Evolutionary conservation across 2,329 filamentous ascomycete genomes (phyloP).

Genomic region (Grosmannia clavigera): DNA sequence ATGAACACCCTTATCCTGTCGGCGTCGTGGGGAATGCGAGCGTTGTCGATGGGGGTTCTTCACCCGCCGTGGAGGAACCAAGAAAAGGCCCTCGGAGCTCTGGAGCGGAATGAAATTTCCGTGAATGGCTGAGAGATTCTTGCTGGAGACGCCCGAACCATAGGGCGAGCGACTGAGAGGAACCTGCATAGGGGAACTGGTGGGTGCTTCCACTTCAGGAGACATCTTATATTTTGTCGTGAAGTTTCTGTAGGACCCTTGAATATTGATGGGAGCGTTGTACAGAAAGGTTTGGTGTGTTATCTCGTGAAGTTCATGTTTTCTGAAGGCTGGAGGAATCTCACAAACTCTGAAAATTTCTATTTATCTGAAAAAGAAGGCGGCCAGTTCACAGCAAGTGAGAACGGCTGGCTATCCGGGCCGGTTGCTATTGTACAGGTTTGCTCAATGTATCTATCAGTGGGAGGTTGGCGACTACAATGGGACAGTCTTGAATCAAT

Average conservation of each 20-base stretch:
- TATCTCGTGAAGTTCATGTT: no score
- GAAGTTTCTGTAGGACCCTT: neutral
- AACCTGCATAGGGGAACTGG: neutral
- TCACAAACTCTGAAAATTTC: no score
- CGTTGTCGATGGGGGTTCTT: slow-evolving; percentile 10
- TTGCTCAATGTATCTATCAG: neutral
- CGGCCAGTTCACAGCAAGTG: no score
- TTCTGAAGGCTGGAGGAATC: no score
- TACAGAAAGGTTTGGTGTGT: no score
- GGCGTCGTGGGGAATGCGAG: slow-evolving; percentile 23
- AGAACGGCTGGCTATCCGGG: neutral
- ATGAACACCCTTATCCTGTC: slow-evolving; percentile 26
- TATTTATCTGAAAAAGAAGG: no score
- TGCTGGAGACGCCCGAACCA: neutral
- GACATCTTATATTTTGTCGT: neutral
- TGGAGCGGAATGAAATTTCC: slow-evolving; percentile 27
- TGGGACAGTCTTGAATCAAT: neutral
- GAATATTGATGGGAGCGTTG: no score
- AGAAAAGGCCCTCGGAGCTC: slow-evolving; percentile 16
- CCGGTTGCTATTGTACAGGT: neutral
- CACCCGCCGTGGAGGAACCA: slow-evolving; percentile 17
- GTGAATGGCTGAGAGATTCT: slow-evolving; percentile 15
- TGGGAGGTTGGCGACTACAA: neutral
- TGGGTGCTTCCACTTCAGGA: neutral
- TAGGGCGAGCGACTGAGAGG: neutral